A percentile compares a stretch with the other conserved stretches of the same genome.
Evolutionary conservation across 1,284 basidiomycete species (phyloP).

Genomic region (Spongispora temasekensis): DNA sequence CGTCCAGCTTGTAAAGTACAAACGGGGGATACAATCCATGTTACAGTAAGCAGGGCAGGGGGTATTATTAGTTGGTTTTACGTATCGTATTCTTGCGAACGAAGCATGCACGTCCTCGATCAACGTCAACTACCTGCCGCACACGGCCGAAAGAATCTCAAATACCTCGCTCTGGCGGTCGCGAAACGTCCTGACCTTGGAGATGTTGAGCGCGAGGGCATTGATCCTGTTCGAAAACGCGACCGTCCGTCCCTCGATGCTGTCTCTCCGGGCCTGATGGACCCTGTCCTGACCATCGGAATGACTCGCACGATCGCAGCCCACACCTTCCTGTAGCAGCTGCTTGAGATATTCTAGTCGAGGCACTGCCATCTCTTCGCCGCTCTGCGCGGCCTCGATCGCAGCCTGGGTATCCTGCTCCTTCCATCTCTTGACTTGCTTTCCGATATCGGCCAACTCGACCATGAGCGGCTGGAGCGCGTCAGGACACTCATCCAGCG

Average conservation of each 20-base stretch:
- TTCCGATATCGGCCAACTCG: conserved; percentile 63
- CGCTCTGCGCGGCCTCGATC: conserved; percentile 48
- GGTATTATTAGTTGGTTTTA: no score
- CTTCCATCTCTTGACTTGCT: conserved; percentile 49
- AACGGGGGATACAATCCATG: no score
- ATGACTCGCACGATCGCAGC: conserved; percentile 28
- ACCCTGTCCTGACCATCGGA: neutral
- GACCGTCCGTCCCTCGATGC: conserved; percentile 61
- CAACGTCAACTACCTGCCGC: conserved; percentile 10
- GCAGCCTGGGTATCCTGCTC: conserved; percentile 58
- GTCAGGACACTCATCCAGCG: conserved; percentile 56
- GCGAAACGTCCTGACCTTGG: conserved; percentile 64
- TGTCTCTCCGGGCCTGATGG: conserved; percentile 39
- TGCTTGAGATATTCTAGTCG: conserved; percentile 59
- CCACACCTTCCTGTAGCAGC: conserved; percentile 63
- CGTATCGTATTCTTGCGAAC: no score
- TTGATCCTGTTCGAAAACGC: conserved; percentile 76
- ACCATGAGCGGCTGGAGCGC: conserved; percentile 66
- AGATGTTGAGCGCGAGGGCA: conserved; percentile 67
- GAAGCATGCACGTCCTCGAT: no score
- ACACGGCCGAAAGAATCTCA: conserved; percentile 45
- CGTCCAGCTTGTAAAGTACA: no score
- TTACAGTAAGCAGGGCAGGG: no score
- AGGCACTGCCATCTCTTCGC: conserved; percentile 46
- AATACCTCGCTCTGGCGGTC: conserved; percentile 74